Conservation (phyloP, 139 green algal genomes). For the Limnomonas spitsbergensis region DNA sequence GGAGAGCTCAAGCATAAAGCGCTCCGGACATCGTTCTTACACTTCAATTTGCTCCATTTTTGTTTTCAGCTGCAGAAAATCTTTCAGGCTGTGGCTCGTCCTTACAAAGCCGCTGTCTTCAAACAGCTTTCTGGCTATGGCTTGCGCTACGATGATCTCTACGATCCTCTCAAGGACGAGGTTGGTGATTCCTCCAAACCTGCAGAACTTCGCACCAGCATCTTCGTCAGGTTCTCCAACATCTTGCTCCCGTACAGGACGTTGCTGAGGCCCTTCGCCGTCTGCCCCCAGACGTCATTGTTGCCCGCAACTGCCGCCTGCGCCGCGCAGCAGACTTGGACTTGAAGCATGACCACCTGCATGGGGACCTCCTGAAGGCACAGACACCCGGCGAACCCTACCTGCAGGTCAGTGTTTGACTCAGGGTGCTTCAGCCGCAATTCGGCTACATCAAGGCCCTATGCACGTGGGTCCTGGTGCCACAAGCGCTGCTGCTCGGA, state of each 20-base stretch:
- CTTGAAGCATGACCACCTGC: conserved; percentile 86
- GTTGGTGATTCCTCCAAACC: conserved; percentile 25
- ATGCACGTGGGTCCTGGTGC: too few species aligned
- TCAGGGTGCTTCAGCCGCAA: too few species aligned
- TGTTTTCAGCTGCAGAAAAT: conserved; percentile 31
- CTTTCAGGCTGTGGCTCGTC: neutral
- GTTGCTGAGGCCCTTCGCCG: conserved; percentile 88
- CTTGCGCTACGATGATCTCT: conserved; percentile 95
- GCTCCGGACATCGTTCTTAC: too few species aligned
- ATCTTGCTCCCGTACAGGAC: conserved; percentile 58
- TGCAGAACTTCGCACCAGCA: neutral
- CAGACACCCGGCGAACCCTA: conserved; percentile 92
- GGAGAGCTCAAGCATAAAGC: too few species aligned
- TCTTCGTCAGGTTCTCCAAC: neutral
- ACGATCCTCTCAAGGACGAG: conserved; percentile 83
- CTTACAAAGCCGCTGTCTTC: conserved; percentile 71
- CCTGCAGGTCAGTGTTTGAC: conserved; percentile 68
- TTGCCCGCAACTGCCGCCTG: conserved; percentile 85
- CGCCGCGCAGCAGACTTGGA: conserved; percentile 90
- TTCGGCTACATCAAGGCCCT: too few species aligned
- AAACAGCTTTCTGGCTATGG: conserved; percentile 81
- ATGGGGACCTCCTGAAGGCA: conserved; percentile 78
- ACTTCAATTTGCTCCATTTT: too few species aligned
- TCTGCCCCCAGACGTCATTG: conserved; percentile 83
- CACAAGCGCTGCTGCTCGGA: too few species aligned